These are phyloP conservation scores for Phytophthora litchii DNA, from an alignment of 352 stramenopile genomes.

Conservation along the genomic window DNA sequence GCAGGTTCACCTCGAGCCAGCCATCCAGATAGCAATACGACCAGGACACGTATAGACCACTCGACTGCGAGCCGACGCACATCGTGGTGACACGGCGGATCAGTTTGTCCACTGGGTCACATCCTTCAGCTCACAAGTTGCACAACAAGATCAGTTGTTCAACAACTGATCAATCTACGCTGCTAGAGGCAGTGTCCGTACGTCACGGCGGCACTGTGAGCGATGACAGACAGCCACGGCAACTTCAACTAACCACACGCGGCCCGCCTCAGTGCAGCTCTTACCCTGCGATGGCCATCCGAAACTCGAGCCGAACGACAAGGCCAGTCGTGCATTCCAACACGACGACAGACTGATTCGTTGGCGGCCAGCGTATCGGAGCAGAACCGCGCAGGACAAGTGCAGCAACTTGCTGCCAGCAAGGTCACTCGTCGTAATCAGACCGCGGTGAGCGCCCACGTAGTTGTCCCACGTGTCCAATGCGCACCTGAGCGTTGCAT, in stretches of 20 bases:
- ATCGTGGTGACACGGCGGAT: slow-evolving; percentile 19
- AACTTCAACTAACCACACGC: slow-evolving; percentile 18
- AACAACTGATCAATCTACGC: not conserved
- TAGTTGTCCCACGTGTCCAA: slow-evolving; percentile 11
- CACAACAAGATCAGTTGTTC: not conserved
- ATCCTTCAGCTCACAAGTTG: slow-evolving; percentile 3
- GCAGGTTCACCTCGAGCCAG: not conserved
- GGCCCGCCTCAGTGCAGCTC: slow-evolving; percentile 2
- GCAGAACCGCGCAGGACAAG: not conserved
- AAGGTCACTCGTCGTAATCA: not conserved
- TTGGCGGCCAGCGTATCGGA: no score
- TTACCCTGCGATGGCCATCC: not conserved
- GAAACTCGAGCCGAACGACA: no score
- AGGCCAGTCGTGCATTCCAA: no score
- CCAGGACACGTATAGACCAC: not conserved
- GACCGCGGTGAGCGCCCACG: not conserved
- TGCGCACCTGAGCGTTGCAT: slow-evolving; percentile 17
- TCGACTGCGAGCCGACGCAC: not conserved
- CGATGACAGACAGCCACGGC: not conserved
- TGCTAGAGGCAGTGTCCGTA: slow-evolving; percentile 17
- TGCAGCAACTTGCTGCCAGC: not conserved
- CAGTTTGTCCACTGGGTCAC: slow-evolving; percentile 8
- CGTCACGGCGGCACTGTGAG: slow-evolving; percentile 1
- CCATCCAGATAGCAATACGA: not conserved
- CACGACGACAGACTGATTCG: no score